Base-by-base conservation (phyloP, 305 asterid genomes). In the Fraxinus sp. region DNA sequence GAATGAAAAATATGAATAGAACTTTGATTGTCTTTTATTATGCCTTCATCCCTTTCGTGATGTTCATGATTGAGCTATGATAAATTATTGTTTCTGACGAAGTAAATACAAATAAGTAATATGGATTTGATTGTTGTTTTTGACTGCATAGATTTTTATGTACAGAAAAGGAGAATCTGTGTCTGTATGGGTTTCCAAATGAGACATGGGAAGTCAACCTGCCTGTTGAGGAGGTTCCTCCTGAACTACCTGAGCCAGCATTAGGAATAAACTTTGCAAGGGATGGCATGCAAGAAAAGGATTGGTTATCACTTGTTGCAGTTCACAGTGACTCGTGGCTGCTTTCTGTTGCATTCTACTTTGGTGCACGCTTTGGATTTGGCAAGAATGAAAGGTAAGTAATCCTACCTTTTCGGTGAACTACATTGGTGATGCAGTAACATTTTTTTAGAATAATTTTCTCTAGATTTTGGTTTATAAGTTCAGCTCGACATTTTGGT, bases 311-410 rank as follows among this genome's bases (percentile, higher is more conserved):
- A 72, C 92, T 90, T 52, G 95, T 94, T 81, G 98, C 98, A 83
- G 96, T 92, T 85, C 96, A 94, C 87, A 92, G 97, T 39, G 98
- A 94, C 79, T 88, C 98, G 0, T 94, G 98, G 98, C 84, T 94
- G 87, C 93, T 93, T 80, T 91, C 98, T 82, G 94, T 92, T 77
- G 88, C 97, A 39, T 93, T 94, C 83, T 94, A 89, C 88, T 93
- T 90, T 84, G 98, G 94, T 76, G 92, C 97, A 52, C 93, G 97
- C 52, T 92, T 91, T 78, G 97, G 93, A 71, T 94, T 94, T 66
- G 96, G 94, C 41, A 91, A 91, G 88, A 91, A 82, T 82, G 97
- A 93, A 55, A 93, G 95, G 97, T 92, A 90, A 1, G 52, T 36
- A 7, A 62, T 55, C 18, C 41, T 72, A 9, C 41, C 41, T 75